A percentile compares a stretch with the other conserved stretches of the same genome.
Evolutionary conservation across 768 basidiomycete genomes (phyloP).

Genomic region (Tylopilus sp.): DNA sequence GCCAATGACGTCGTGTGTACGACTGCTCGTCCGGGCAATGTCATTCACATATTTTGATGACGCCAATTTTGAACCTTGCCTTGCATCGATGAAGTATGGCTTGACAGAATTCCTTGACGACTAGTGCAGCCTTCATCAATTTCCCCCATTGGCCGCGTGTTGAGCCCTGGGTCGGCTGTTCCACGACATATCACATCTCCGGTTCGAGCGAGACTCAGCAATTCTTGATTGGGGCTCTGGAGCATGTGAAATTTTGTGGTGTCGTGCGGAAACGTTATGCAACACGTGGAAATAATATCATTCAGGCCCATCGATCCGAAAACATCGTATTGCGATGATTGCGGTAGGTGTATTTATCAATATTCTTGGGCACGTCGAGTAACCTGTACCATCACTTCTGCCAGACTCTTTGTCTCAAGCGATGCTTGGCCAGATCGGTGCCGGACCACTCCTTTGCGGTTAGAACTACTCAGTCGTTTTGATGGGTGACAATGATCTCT

Average conservation of each 20-base stretch:
- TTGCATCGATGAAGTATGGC: not conserved
- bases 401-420: not conserved
- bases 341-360: not conserved
- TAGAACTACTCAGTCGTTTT: not conserved
- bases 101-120: not conserved
- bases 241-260: not conserved
- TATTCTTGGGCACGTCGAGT: not conserved
- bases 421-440: not conserved
- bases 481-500: not conserved
- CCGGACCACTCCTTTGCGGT: not conserved
- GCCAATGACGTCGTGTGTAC: not conserved
- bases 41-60: constrained; percentile 3
- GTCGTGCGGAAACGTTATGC: not conserved
- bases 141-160: not conserved
- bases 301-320: not conserved
- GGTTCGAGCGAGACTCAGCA: not conserved
- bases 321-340: not conserved
- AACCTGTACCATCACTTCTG: not conserved
- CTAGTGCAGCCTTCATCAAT: not conserved
- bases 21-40: not conserved
- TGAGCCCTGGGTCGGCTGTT: not conserved
- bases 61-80: not conserved
- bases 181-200: not conserved
- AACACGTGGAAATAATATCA: not conserved
- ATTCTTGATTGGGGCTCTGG: not conserved